Conservation (phyloP, 306 rosid species). For the Ammopiptanthus mongolicus region DNA sequence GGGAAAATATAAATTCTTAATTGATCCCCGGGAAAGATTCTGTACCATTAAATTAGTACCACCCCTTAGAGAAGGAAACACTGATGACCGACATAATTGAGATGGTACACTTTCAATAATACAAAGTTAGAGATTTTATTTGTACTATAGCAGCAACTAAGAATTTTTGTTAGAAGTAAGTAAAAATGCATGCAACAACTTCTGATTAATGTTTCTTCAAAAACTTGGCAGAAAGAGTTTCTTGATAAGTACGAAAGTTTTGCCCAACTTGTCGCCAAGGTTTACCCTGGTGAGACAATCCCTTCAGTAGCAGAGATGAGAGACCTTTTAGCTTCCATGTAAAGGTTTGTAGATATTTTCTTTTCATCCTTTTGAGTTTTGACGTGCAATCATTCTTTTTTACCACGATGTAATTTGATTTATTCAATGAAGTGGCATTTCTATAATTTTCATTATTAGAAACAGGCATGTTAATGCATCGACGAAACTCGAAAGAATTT, state of each 20-base stretch:
- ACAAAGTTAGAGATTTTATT: neutral
- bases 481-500: neutral
- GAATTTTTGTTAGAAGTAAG: neutral
- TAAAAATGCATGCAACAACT: neutral
- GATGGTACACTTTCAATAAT: neutral
- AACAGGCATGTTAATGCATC: neutral
- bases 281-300: constrained; percentile 71
- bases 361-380: neutral
- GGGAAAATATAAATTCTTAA: neutral
- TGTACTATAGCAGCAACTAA: neutral
- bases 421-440: neutral
- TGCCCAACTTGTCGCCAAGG: constrained; percentile 75
- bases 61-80: neutral
- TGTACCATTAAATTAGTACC: neutral
- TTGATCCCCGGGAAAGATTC: neutral
- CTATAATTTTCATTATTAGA: neutral
- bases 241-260: constrained; percentile 84
- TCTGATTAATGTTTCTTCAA: constrained; percentile 21
- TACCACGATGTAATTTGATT: constrained; percentile 20
- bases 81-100: neutral
- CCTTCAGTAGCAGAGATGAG: constrained; percentile 62
- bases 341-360: constrained; percentile 21
- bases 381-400: constrained; percentile 6
- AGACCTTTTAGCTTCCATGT: constrained; percentile 66
- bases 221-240: constrained; percentile 77